Evolutionary conservation across 23 red algal genomes (phyloP).

Genomic region (Cyanidiococcus yangmingshanensis): DNA sequence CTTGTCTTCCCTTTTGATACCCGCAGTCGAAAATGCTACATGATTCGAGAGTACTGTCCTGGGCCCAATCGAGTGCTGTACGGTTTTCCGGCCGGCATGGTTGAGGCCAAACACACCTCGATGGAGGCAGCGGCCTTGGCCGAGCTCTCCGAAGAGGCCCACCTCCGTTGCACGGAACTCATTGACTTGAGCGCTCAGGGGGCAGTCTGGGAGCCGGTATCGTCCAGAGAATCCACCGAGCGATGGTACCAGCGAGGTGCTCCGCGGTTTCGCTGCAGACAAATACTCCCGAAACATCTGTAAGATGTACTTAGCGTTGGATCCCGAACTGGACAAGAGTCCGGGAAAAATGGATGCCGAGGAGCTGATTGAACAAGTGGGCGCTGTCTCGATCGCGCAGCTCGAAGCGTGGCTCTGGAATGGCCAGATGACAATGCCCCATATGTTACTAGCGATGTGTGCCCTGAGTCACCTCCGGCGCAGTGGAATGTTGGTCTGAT

Average conservation of each 20-base stretch:
- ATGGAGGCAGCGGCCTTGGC: conserved; percentile 35
- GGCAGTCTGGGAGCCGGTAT: not conserved
- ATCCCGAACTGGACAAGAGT: conserved; percentile 24
- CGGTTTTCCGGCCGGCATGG: conserved; percentile 61
- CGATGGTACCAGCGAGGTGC: not conserved
- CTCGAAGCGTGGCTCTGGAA: conserved; percentile 23
- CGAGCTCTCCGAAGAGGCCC: conserved; percentile 72
- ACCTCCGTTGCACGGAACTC: conserved; percentile 26
- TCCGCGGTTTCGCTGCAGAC: conserved; percentile 21
- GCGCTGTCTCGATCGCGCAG: conserved; percentile 18
- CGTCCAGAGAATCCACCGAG: not conserved
- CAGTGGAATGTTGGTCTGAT: not conserved
- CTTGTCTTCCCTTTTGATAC: conserved; percentile 64
- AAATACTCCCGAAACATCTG: conserved; percentile 28
- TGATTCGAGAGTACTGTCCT: conserved; percentile 68
- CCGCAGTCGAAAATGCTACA: conserved; percentile 1
- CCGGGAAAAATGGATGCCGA: conserved; percentile 45
- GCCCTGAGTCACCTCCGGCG: conserved; percentile 32
- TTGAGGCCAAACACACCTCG: conserved; percentile 37
- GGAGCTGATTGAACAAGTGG: conserved; percentile 44
- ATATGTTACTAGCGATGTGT: conserved; percentile 38
- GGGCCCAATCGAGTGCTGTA: conserved; percentile 34
- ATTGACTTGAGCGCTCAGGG: not conserved
- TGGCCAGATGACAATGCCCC: conserved; percentile 48
- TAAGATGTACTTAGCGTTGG: conserved; percentile 59